A percentile compares a stretch with the other conserved stretches of the same genome.
phyloP scores from a whole-genome alignment of 371 early-diverging fungal species.

The Mucor racemosus region DNA sequence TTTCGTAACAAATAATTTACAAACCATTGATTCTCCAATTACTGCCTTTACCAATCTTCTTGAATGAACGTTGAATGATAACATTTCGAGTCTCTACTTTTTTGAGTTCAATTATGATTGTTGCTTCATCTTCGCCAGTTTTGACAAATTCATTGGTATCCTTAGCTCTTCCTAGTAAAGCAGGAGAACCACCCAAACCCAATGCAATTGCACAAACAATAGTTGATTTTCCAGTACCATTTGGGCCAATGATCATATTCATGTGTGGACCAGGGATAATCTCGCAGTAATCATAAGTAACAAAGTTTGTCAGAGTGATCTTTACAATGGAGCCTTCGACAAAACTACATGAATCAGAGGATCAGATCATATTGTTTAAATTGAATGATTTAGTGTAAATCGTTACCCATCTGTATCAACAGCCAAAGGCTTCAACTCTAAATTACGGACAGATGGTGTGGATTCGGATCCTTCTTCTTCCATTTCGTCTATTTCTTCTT shows the following conservation, averaged over 20 bases:
- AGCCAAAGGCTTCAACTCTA: not conserved
- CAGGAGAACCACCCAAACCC: constrained; percentile 91
- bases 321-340: constrained; percentile 80
- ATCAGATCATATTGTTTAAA: not conserved
- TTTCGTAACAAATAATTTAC: not conserved
- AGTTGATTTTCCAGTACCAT: constrained; percentile 99
- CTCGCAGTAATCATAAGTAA: constrained; percentile 90
- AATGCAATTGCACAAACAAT: constrained; percentile 98
- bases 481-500: not conserved
- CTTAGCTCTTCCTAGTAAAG: constrained; percentile 84
- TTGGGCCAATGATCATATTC: constrained; percentile 98
- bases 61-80: constrained; percentile 72
- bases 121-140: constrained; percentile 81
- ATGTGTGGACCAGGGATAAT: constrained; percentile 89
- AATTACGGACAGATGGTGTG: not conserved
- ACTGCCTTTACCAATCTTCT: constrained; percentile 67
- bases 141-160: constrained; percentile 92
- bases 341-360: constrained; percentile 36
- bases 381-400: not conserved
- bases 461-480: not conserved
- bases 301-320: constrained; percentile 84
- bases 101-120: constrained; percentile 81
- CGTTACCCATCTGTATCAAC: not conserved
- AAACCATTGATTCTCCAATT: constrained; percentile 85
- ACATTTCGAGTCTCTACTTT: constrained; percentile 54